phyloP scores from a whole-genome alignment of 1,139 yeast species.

The Magnusiomyces magnusii region DNA sequence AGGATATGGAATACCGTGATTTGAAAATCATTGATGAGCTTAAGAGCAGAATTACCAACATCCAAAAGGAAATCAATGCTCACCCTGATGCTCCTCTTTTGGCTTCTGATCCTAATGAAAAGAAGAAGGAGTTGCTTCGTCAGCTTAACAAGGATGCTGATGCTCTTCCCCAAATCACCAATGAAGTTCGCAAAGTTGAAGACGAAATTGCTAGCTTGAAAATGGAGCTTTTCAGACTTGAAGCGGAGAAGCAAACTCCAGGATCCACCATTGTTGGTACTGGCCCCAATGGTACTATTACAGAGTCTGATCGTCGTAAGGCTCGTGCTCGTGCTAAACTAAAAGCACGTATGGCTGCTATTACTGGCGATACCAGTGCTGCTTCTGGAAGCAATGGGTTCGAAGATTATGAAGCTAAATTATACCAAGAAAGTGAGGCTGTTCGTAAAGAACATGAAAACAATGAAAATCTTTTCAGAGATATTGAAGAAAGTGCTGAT shows the following conservation, averaged over 20 bases:
- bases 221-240: slow-evolving; percentile 51
- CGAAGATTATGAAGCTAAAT: slow-evolving; percentile 49
- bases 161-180: slow-evolving; percentile 59
- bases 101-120: slow-evolving; percentile 25
- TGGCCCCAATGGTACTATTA: slow-evolving; percentile 77
- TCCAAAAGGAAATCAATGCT: slow-evolving; percentile 43
- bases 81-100: slow-evolving; percentile 29
- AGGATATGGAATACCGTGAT: slow-evolving; percentile 39
- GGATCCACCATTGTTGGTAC: slow-evolving; percentile 63
- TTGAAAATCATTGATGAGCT: slow-evolving; percentile 51
- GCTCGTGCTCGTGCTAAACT: slow-evolving; percentile 71
- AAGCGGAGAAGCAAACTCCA: slow-evolving; percentile 57
- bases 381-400: slow-evolving; percentile 35
- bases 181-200: slow-evolving; percentile 55
- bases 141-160: slow-evolving; percentile 54
- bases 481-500: slow-evolving; percentile 65
- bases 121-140: slow-evolving; percentile 40
- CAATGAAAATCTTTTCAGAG: slow-evolving; percentile 45
- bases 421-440: slow-evolving; percentile 48
- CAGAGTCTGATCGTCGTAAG: slow-evolving; percentile 72
- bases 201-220: slow-evolving; percentile 61
- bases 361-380: slow-evolving; percentile 64
- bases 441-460: slow-evolving; percentile 52
- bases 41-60: slow-evolving; percentile 51
- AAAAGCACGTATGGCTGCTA: slow-evolving; percentile 81